Evolutionary conservation across 2,329 filamentous ascomycete genomes (phyloP).

Genomic region (Cladosporium sp.): DNA sequence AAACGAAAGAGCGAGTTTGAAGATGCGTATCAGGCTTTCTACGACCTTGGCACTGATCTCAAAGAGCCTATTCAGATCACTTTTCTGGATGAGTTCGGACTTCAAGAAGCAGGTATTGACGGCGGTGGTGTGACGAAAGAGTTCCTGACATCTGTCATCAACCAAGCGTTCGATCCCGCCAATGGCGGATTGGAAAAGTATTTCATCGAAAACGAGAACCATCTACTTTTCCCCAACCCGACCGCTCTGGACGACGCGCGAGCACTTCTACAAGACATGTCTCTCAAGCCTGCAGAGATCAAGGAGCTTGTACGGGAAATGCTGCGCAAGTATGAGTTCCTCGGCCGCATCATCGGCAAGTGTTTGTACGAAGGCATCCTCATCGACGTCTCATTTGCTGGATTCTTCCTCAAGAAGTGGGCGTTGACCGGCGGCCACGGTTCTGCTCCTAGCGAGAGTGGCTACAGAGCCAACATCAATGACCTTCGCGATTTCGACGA

Average conservation of each 20-base stretch:
- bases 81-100: constrained; percentile 87
- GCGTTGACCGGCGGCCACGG: constrained; percentile 65
- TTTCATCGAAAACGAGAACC: constrained; percentile 81
- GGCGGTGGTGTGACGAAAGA: constrained; percentile 97
- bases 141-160: constrained; percentile 84
- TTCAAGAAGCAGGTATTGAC: constrained; percentile 88
- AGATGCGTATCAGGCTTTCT: constrained; percentile 83
- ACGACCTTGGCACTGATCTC: constrained; percentile 70
- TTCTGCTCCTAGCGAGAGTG: constrained; percentile 61
- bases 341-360: constrained; percentile 90
- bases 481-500: constrained; percentile 91
- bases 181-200: constrained; percentile 38
- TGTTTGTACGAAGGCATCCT: constrained; percentile 97
- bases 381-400: constrained; percentile 86
- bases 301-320: constrained; percentile 34
- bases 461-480: constrained; percentile 89
- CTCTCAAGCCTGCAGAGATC: not conserved
- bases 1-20: constrained; percentile 74
- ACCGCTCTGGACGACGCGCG: constrained; percentile 38
- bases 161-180: constrained; percentile 70
- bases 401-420: constrained; percentile 97
- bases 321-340: constrained; percentile 77
- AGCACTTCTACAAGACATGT: constrained; percentile 13
- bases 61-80: constrained; percentile 97
- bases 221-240: constrained; percentile 86